Base-by-base conservation (phyloP, 2,329 filamentous ascomycete species). In the Fusarium sp. region DNA sequence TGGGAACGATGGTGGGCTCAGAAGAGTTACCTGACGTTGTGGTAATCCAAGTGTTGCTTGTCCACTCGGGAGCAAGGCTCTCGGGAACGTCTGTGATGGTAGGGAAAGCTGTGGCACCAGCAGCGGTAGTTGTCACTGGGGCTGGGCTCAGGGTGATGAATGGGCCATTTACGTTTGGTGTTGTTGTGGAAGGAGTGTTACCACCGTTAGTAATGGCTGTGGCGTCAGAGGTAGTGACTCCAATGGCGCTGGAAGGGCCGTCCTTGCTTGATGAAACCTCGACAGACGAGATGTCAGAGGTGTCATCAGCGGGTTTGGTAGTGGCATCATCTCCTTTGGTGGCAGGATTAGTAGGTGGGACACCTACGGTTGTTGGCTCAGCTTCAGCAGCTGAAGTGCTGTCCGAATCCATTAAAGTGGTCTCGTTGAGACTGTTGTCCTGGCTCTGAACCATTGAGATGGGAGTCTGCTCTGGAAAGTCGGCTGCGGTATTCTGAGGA, bases 11-110 rank as follows among this genome's bases (percentile, higher is more conserved):
- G 10, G 67, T 69, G 2, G 62, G 52, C 10, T 62, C 56, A 7
- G 24, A 36, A 2, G 66, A 67, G 3, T 34, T 57, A 2, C 48
- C 51, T 1, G 56, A 54, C 1, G 66, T 65, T 3, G 66, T 69
- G 2, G 66, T 68, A 28, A 68, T 68, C 66, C 66, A 69, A 4
- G 66, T 66, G 32, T 69, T 69, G 15, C 53, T 30, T 4, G 56
- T 57, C 66, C 66, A 68, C 7, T 68, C 66, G 4, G 60, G 48
- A 9, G 42, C n/a, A 2, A 45, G 52, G 1, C 17, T 50, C 1
- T 12, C 40, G 6, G 64, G 61, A 17, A 36, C 44, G 8, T 51
- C 56, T 20, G 64, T 67, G 7, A 44, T 14, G 2, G 56, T n/a
- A 5, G 47, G 32, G 17, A 32, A 17, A 9, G 58, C 21, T 8